Conservation (phyloP, 345 rosid species). For the Pseudoturritis turrita region DNA sequence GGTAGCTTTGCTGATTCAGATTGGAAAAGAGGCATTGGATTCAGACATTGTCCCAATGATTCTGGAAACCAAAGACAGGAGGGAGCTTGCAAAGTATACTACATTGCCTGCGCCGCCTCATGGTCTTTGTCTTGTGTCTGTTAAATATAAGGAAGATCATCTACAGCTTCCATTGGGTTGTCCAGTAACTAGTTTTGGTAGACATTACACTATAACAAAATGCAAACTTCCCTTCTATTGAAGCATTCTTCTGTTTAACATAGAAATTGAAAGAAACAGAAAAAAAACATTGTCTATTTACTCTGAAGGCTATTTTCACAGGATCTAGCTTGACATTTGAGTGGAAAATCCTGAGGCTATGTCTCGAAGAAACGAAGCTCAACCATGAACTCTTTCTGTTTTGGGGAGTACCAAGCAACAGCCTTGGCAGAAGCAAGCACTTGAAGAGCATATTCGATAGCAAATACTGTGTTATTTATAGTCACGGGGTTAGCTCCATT, state of each 20-base stretch:
- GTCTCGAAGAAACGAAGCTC: constrained; percentile 83
- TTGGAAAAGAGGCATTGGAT: constrained; percentile 82
- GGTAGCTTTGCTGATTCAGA: constrained; percentile 83
- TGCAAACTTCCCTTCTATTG: constrained; percentile 67
- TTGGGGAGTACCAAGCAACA: constrained; percentile 86
- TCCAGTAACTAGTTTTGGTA: constrained; percentile 70
- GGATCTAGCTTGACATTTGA: constrained; percentile 4
- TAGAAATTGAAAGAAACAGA: background rate
- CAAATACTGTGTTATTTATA: constrained; percentile 58
- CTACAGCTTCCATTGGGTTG: constrained; percentile 54
- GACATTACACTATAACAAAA: constrained; percentile 48
- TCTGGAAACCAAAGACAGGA: constrained; percentile 61
- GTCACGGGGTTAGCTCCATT: constrained; percentile 40
- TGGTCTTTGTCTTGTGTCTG: constrained; percentile 67
- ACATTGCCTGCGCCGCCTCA: constrained; percentile 64
- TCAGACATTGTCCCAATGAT: constrained; percentile 61
- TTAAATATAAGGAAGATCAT: constrained; percentile 63
- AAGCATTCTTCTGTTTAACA: background rate
- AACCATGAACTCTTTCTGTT: constrained; percentile 74
- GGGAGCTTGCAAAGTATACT: constrained; percentile 67
- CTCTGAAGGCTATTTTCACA: constrained; percentile 4
- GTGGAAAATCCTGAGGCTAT: constrained; percentile 21
- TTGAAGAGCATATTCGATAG: constrained; percentile 79
- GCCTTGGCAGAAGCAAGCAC: constrained; percentile 94
- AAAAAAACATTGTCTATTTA: background rate